Conservation (phyloP, 257 asterid genomes). For the Nicotiana benthamiana region DNA sequence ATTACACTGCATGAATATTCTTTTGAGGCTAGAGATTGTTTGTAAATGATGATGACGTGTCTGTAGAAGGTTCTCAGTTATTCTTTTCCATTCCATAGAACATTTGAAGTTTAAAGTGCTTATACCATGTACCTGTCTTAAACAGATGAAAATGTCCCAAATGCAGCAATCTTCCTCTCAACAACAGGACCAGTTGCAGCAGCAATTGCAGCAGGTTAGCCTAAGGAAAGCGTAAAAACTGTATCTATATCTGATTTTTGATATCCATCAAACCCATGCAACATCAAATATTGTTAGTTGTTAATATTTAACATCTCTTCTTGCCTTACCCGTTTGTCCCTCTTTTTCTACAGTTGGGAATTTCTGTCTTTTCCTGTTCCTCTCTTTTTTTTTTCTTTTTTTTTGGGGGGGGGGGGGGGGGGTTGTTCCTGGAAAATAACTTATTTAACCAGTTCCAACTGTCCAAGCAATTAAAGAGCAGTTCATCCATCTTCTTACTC, state of each 20-base stretch:
- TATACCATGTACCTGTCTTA: not conserved
- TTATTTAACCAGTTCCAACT: not conserved
- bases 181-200: conserved; percentile 48
- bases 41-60: not conserved
- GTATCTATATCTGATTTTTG: not conserved
- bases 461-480: not conserved
- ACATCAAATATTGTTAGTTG: not conserved
- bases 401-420: too few relatives aligned
- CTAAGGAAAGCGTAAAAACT: not conserved
- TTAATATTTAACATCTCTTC: not conserved
- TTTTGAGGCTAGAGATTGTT: not conserved
- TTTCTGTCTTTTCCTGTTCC: not conserved
- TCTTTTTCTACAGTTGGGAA: not conserved
- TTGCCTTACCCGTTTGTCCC: not conserved
- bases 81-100: not conserved
- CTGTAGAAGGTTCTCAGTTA: not conserved
- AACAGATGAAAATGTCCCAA: conserved; percentile 45
- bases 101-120: not conserved
- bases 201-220: conserved; percentile 37
- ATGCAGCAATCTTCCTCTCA: conserved; percentile 53
- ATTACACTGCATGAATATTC: not conserved
- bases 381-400: not conserved
- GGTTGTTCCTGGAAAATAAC: not conserved
- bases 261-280: not conserved
- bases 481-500: not conserved